Evolutionary conservation across 441 rosid genomes (phyloP).

Genomic region (Arabidopsis lyrata): DNA sequence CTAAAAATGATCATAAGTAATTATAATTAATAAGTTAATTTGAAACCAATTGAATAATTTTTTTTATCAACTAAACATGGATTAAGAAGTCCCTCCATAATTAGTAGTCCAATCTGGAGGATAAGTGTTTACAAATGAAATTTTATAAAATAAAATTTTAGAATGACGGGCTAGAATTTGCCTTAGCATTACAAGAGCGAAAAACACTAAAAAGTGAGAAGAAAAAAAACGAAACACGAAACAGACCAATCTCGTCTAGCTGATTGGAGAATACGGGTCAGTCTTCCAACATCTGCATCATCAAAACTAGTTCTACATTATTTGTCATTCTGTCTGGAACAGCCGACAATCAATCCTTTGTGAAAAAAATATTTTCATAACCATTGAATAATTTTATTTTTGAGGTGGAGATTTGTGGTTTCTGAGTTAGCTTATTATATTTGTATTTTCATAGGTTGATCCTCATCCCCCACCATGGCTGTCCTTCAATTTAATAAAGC

Average conservation of each 20-base stretch:
- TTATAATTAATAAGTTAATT: no score
- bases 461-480: not conserved
- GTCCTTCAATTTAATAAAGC: not conserved
- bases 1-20: no score
- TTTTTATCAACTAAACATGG: no score
- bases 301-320: not conserved
- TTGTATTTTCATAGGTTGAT: not conserved
- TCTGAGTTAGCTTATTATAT: not conserved
- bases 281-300: not conserved
- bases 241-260: not conserved
- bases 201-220: not conserved
- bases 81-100: not conserved
- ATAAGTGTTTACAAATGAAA: not conserved
- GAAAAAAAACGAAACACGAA: not conserved
- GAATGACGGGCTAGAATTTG: not conserved
- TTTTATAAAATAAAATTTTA: no score
- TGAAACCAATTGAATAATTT: no score
- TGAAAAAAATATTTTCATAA: no score
- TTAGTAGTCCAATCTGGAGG: not conserved
- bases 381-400: no score
- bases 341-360: no score
- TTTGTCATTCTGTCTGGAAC: not conserved
- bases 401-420: not conserved
- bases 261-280: not conserved
- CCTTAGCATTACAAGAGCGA: not conserved